Conservation (phyloP, 176 grass and related monocot species). For the Oryza officinalis region DNA sequence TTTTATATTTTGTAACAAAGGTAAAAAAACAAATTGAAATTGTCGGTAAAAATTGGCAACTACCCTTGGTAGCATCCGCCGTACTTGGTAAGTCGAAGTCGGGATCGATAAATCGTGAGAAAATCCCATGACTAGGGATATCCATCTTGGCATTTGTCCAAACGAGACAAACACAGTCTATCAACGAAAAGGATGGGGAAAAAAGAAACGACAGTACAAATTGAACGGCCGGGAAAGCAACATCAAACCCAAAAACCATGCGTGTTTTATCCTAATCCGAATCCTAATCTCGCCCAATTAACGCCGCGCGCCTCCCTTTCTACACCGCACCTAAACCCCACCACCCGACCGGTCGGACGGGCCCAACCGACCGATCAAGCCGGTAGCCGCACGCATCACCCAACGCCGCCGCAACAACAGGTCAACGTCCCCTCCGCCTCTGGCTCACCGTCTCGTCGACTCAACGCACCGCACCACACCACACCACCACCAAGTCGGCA, state of each 20-base stretch:
- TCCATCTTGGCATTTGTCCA: not conserved
- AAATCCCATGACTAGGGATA: not conserved
- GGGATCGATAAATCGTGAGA: not conserved
- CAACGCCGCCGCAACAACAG: not conserved
- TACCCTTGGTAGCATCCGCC: not conserved
- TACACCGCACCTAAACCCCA: conserved; percentile 3
- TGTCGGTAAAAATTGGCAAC: not conserved
- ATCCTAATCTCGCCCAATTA: not conserved
- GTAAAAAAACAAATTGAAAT: not conserved
- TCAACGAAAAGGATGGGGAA: not conserved
- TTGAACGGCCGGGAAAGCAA: not conserved
- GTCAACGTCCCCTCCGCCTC: not conserved
- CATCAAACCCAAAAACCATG: not conserved
- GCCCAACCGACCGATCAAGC: not conserved
- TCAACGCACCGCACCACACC: not conserved
- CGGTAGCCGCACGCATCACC: not conserved
- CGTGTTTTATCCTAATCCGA: not conserved
- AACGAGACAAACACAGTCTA: not conserved
- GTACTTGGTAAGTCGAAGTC: not conserved
- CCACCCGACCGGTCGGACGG: not conserved
- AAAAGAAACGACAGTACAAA: not conserved
- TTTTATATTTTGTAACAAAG: too few relatives aligned
- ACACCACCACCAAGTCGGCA: not conserved
- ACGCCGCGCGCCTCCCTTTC: not conserved
- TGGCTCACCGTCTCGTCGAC: not conserved